phyloP scores from a whole-genome alignment of 768 basidiomycete species.

The Sporobolomyces pararoseus region DNA sequence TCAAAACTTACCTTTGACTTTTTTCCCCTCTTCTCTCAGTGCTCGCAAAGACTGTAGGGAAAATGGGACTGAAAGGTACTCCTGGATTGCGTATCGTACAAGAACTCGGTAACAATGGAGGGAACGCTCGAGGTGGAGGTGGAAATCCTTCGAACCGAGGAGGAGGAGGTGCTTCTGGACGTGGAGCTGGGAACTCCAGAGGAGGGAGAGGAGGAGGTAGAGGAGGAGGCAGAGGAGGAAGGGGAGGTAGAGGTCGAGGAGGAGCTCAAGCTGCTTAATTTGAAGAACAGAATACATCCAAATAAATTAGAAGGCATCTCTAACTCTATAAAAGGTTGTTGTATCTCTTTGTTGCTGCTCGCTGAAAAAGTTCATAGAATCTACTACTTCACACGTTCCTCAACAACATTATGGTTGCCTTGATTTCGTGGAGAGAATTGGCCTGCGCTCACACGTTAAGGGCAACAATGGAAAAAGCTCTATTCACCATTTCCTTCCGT shows the following conservation, averaged over 20 bases:
- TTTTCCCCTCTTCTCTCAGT: not conserved
- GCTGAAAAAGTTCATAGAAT: too few species aligned
- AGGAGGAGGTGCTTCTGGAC: conserved; percentile 6
- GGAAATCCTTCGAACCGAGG: not conserved
- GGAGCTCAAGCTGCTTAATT: not conserved
- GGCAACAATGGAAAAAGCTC: too few species aligned
- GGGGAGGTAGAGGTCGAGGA: conserved; percentile 7
- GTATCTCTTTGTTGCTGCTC: too few species aligned
- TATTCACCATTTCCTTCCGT: too few species aligned
- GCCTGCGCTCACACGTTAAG: too few species aligned
- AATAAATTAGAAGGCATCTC: too few species aligned
- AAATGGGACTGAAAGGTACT: conserved; percentile 35
- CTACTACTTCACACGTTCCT: too few species aligned
- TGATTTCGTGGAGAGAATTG: too few species aligned
- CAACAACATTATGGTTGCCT: too few species aligned
- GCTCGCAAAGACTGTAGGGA: conserved; percentile 7
- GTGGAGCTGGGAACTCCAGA: conserved; percentile 10
- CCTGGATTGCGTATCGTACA: conserved; percentile 37
- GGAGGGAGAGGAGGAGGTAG: conserved; percentile 3
- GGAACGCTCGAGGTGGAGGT: conserved; percentile 23
- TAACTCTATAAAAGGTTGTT: too few species aligned
- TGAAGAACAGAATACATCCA: not conserved
- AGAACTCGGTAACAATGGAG: conserved; percentile 33
- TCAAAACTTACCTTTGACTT: conserved; percentile 47
- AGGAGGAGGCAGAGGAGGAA: conserved; percentile 10